Base-by-base conservation (phyloP, 2,329 filamentous ascomycete species). In the Diaporthe amygdali region DNA sequence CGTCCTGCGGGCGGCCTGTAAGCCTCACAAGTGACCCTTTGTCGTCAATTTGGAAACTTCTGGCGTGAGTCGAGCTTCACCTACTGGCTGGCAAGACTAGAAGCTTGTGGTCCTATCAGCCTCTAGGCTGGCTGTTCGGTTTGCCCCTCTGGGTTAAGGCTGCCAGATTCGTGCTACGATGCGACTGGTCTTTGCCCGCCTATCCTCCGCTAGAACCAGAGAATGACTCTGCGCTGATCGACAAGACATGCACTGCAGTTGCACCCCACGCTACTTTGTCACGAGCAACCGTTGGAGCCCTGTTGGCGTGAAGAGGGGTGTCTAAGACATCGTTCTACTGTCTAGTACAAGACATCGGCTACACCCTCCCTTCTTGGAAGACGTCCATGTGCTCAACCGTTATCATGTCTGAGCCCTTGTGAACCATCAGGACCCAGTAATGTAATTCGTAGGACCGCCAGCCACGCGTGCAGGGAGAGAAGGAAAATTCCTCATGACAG, bases 321-420 rank as follows among this genome's bases (percentile, higher is more conserved):
- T 63, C 41, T 20, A 41, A 63, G 59, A 63, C 59, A 63, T 63
- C 59, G 25, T 37, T 63, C 20, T 9, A 63, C 59, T 25, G 59
- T 47, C 41, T 37, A 47, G 41, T 12, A 37, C 39, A 63, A 70
- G 68, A 67, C 51, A 70, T 59, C 68, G 30, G 56, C 20, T 59
- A 49, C n/a, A 64, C 46, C 55, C 55, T 44, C 54, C 37, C 25
- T 44, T 25, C 30, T 20, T 41, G 49, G 39, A 22, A 67, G 27
- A n/a, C 15, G 15, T 15, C 47, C 61, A 70, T 70, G 68, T 70
- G 68, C 61, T 25, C 61, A 56, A 15, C 20, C 51, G 68, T 67
- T 70, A 70, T 67, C 59, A 27, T 66, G 68, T 67, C 61, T 30
- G 51, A 67, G 44, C 27, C 51, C 68, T 54, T 54, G 66, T 37